Evolutionary conservation across 169 alveolate genomes (phyloP), one percentile per base, ranked within the genome.

Genomic region (Plasmodium falciparum): DNA sequence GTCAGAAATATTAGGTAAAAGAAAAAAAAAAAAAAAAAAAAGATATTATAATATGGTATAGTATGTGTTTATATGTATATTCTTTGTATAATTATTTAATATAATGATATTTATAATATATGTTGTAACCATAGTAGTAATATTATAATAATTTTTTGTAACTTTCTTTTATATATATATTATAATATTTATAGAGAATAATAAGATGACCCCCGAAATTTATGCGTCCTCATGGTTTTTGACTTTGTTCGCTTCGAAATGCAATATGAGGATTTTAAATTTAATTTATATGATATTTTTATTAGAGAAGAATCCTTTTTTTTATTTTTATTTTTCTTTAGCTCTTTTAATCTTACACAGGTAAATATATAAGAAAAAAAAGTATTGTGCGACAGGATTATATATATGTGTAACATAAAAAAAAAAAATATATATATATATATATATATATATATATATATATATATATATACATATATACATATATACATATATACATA

Each of bases 221-320:
- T 93, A 93, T 73, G 96, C 93, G 45, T 88, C 96, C 15, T 93
- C 96, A 5, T 93, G 96, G 96, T 93, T 93, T 49, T 62, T 93
- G 29, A 93, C 96, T 15, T 72, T 93, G 52, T 93, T 93, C 59
- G 93, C 96, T 1, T 93, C 96, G 11, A 93, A 93, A 74, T 86
- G 90, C 69, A 73, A 85, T 45, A 61, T 93, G 61, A 72, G 73
- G 70, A 88, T 88, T 58, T 78, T 89, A 22, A 75, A 88, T 49
- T 74, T 85, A n/a, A 62, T 93, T 22, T 93, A 93, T 90, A 88
- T 91, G 67, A 56, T 83, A n/a, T 91, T 88, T 52, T 20, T 93
- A 50, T 47, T 89, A 52, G 94, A 93, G 49, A 75, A 70, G 7
- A 92, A 90, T 67, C 91, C 86, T n/a, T 66, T 78, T 73, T 93